phyloP scores from a whole-genome alignment of 2,329 filamentous ascomycete genomes.

The Coniochaeta ligniaria region DNA sequence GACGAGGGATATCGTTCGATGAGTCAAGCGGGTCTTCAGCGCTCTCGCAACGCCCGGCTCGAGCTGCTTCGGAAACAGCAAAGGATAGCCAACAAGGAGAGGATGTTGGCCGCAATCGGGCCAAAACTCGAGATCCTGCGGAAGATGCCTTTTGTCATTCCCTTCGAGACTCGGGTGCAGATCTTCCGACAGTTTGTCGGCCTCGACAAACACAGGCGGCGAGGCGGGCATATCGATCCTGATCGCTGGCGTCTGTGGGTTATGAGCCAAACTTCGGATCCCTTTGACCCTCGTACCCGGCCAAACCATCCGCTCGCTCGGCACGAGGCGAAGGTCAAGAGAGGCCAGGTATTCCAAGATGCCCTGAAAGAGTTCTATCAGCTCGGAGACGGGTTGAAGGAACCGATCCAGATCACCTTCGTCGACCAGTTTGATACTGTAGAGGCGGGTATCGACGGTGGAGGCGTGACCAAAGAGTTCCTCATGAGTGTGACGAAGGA shows the following conservation, averaged over 20 bases:
- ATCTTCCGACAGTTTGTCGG: slow-evolving; percentile 92
- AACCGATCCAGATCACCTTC: slow-evolving; percentile 94
- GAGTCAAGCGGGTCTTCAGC: slow-evolving; percentile 45
- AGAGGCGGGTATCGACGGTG: slow-evolving; percentile 94
- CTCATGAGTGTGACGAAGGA: slow-evolving; percentile 81
- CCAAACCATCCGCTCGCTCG: slow-evolving; percentile 36
- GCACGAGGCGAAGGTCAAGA: slow-evolving; percentile 73
- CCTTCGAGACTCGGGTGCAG: slow-evolving; percentile 82
- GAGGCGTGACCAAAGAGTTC: slow-evolving; percentile 96
- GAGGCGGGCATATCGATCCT: slow-evolving; percentile 62
- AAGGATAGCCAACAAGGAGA: slow-evolving; percentile 58
- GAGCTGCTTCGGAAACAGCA: slow-evolving; percentile 59
- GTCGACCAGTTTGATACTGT: slow-evolving; percentile 80
- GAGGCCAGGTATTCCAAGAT: slow-evolving; percentile 76
- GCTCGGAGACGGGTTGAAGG: slow-evolving; percentile 77
- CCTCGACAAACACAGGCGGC: slow-evolving; percentile 67
- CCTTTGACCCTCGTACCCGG: slow-evolving; percentile 11
- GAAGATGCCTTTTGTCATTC: slow-evolving; percentile 96
- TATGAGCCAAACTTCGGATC: slow-evolving; percentile 28
- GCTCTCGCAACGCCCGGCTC: slow-evolving; percentile 55
- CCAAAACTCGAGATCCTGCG: slow-evolving; percentile 85
- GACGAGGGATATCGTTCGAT: slow-evolving; percentile 21
- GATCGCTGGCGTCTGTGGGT: slow-evolving; percentile 66
- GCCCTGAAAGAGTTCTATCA: slow-evolving; percentile 78
- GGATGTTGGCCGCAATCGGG: slow-evolving; percentile 70